A percentile compares a stretch with the other conserved stretches of the same genome.
Evolutionary conservation across 805 yeast genomes (phyloP).

Genomic region (Naumovozyma castellii): DNA sequence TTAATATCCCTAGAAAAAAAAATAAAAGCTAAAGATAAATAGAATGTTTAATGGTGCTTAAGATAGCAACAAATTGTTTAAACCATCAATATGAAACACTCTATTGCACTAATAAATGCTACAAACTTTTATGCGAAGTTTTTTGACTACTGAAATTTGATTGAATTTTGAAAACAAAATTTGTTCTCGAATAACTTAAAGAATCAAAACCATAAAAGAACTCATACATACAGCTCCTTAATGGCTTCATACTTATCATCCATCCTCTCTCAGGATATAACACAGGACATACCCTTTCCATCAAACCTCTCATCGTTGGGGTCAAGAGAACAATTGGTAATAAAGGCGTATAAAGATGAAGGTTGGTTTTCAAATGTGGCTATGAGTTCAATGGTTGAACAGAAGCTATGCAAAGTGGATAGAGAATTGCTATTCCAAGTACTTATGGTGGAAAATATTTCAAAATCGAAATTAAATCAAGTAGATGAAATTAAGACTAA

Average conservation of each 20-base stretch:
- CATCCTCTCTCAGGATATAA: slow-evolving; percentile 21
- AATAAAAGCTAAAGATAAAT: too few relatives aligned
- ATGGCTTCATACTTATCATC: slow-evolving; percentile 5
- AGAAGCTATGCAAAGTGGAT: slow-evolving; percentile 10
- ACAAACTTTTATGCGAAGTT: too few relatives aligned
- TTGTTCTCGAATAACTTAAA: too few relatives aligned
- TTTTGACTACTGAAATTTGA: too few relatives aligned
- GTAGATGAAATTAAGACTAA: slow-evolving; percentile 45
- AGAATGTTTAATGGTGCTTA: too few relatives aligned
- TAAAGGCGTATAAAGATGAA: slow-evolving; percentile 13
- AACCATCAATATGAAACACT: too few relatives aligned
- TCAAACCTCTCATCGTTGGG: slow-evolving; percentile 2
- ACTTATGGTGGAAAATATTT: slow-evolving; percentile 44
- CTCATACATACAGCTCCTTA: too few relatives aligned
- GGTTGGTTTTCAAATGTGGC: slow-evolving; percentile 11
- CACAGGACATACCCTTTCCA: slow-evolving; percentile 8
- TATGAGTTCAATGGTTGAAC: slow-evolving; percentile 7
- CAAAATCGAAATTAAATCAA: slow-evolving; percentile 42
- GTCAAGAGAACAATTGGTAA: slow-evolving; percentile 10
- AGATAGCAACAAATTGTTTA: too few relatives aligned
- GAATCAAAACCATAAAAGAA: too few relatives aligned
- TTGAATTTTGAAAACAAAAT: too few relatives aligned
- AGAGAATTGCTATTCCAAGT: slow-evolving; percentile 42
- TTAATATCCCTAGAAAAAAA: too few relatives aligned
- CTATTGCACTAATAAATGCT: too few relatives aligned